Base-by-base conservation (phyloP, 2,329 filamentous ascomycete species). In the Hymenoscyphus linearis region DNA sequence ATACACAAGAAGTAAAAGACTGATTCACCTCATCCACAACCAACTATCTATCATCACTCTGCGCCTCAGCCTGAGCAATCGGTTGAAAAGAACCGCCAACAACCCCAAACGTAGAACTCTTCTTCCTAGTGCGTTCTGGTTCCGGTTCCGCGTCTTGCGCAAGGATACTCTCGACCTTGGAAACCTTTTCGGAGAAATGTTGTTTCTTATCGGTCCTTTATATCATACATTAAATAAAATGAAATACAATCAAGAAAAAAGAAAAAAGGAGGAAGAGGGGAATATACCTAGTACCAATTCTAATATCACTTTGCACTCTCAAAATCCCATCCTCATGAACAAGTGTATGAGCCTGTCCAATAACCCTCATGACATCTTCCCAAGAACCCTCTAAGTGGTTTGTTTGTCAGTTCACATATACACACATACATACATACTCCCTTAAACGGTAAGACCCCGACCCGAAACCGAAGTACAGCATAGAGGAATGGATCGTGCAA, bases 221-320 rank as follows among this genome's bases (percentile, higher is more conserved):
- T 4, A 27, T 26, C 13, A 16, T 12, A 3, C 25, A 14, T 34
- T 6, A 35, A 18, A 18, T 9, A 18, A 50, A 9, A 26, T 25
- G 2, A n/a, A 25, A 16, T 25, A 54, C 3, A 12, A 55, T 16
- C 13, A 55, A 14, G 35, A n/a, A 55, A 27, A 34, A 4, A 26
- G 22, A 14, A n/a, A 27, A 27, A 5, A 36, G 34, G 13, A 9
- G 12, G 12, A 35, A 9, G 16, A 50, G 1, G 18, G 14, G 12
- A 40, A 31, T 10, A 18, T 60, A 69, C 88, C 88, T 85, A 31
- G 89, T 89, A 1, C 93, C 93, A 52, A 92, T 86, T 13, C 93
- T 81, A 77, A 98, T 93, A 72, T 93, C 92, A 31, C 87, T 90
- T 79, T 98, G 93, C 47, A 98, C 89, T 59, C 95, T 81, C 63